Percentiles rank a stretch among this genome's conserved stretches.
Conservation (phyloP, 305 asterid species). For the Solanum hybrid region DNA sequence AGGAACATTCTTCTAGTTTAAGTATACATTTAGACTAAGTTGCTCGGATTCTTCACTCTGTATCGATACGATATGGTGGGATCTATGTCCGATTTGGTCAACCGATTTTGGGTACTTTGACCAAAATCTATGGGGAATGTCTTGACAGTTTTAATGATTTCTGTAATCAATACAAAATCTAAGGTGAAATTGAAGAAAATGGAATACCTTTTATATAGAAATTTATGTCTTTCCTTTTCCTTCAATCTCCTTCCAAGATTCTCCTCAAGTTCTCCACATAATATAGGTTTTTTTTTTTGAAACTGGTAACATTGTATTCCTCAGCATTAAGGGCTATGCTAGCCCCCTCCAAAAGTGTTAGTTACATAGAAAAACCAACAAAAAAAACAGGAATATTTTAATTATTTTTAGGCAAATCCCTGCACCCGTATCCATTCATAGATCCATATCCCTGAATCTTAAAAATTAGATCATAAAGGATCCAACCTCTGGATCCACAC, state of each 20-base stretch:
- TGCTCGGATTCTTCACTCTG: not conserved
- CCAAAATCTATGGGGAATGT: not conserved
- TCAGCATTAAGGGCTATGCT: too few species aligned
- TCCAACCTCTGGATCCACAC: not conserved
- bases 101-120: not conserved
- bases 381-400: too few species aligned
- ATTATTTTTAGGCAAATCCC: not conserved
- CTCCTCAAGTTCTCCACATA: not conserved
- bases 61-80: not conserved
- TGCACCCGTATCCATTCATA: not conserved
- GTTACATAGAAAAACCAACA: too few species aligned
- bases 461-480: not conserved
- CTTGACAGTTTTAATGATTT: not conserved
- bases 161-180: not conserved
- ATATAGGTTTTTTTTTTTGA: not conserved
- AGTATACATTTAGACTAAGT: not conserved
- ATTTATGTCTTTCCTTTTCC: not conserved
- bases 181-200: not conserved
- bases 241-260: not conserved
- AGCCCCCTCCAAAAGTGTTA: too few species aligned
- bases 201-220: not conserved
- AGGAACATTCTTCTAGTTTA: not conserved
- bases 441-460: not conserved
- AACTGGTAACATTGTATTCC: too few species aligned
- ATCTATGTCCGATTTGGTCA: not conserved